Evolutionary conservation across 192 early-diverging fungal genomes (phyloP), one percentile per base, ranked within the genome.

Genomic region (Rhizoclosmatium sp.): DNA sequence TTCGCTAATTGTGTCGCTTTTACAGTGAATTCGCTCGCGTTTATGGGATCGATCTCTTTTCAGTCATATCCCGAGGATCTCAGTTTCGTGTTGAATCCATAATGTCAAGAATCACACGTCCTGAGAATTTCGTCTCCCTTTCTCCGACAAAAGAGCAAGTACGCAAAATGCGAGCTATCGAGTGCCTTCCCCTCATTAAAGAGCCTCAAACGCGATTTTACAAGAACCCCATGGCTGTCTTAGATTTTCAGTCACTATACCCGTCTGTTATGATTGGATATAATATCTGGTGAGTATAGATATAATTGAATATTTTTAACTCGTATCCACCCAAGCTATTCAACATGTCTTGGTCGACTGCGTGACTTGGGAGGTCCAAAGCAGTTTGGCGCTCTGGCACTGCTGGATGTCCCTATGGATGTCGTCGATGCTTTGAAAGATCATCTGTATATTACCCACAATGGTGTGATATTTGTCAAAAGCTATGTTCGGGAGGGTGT

Each of bases 221-320:
- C 84, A 91, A 84, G 16, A 92, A 92, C 79, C 97, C 97, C 3
- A 75, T 97, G 39, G 81, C 96, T 1, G 95, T 98, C 3, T 84
- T 97, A 44, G 97, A 98, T 83, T 98, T 98, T 65, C 96, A 97
- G 79, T 94, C 92, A 61, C 83, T 98, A 19, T 98, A 98, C 69
- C 97, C 97, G 21, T 95, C 94, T 75, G 87, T 98, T 16, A 96
- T 98, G 92, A 97, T 98, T 80, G 97, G 95, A 0, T 98, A 96
- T 84, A 98, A 98, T 80, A 95, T 93, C 59, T 98, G 97, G 87
- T 89, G 71, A 31, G 68, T 71, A 64, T 45, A n/a, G 16, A 19
- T 71, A 68, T 42, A 68, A 68, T 68, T 42, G 47, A 68, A 64
- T 41, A 21, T 16, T 39, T 64, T 21, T 10, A 21, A 81, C 49